Evolutionary conservation across 2,329 filamentous ascomycete genomes (phyloP), one percentile per base, ranked within the genome.

Genomic region (Pseudodiploospora longispora): DNA sequence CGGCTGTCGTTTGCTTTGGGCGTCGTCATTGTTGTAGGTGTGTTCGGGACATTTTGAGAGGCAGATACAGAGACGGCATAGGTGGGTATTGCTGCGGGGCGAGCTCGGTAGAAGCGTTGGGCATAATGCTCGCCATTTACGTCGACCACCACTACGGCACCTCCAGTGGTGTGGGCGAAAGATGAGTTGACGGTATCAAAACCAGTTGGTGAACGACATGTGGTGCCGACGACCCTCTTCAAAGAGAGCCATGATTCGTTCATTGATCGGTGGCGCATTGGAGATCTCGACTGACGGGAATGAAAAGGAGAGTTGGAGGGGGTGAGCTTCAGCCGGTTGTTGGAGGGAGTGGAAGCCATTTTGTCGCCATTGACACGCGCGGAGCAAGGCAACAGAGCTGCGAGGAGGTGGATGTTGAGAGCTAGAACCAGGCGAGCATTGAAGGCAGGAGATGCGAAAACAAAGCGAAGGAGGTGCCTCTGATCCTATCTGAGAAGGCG

Each of bases 111-210:
- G 70, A 97, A 97, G 47, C 88, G 83, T 62, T 97, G 91, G 1
- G 76, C 76, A 57, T 76, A 78, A 41, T 70, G 64, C 59, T 85
- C 73, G 41, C 81, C 78, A 51, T 87, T 79, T 42, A 96, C 73
- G 53, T 86, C 82, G 6, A 90, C 87, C 12, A 97, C 79, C 1
- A 98, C 87, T n/a, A 88, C 91, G 36, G 91, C 88, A 7, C 89
- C 93, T 44, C 93, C 93, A 6, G 93, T 91, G 50, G 89, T 90
- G 62, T 95, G 93, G 44, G 89, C 89, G 64, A 97, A 95, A 41
- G 76, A 83, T 9, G 82, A 78, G 35, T 83, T 72, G 48, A 91
- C 80, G 51, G 79, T 82, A 60, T 94, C 89, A 64, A 98, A 95
- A 50, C 87, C 88, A 59, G 85, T 90, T 35, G 88, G 83, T 4